Base-by-base conservation (phyloP, 2,329 filamentous ascomycete species). In the Coniella lustricola region DNA sequence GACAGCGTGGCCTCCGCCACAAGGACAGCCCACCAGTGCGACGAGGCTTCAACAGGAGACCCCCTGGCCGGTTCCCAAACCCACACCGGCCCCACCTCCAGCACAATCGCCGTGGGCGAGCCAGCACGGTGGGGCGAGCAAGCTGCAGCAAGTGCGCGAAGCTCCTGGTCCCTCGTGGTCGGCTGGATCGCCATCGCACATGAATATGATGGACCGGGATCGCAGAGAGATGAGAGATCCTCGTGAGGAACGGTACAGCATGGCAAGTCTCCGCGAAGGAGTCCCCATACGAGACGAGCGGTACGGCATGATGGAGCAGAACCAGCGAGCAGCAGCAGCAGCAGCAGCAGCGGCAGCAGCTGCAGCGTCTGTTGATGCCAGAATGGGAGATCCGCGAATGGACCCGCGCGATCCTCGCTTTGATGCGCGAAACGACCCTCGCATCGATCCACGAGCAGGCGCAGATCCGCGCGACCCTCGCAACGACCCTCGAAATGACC, bases 61-160 rank as follows among this genome's bases (percentile, higher is more conserved):
- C 57, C 45, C 60, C 50, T 61, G 67, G 69, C 36, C 67, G 7
- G 61, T 61, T 17, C 62, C 64, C 0, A 67, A 67, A 49, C 54
- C 60, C 12, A 58, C 59, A 4, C 65, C 67, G 10, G 43, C 50
- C 46, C 60, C 62, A 8, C 62, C 59, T 16, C 64, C 64, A 44
- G 54, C 64, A 13, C 65, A 66, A 50, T 66, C 65, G 8, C 59
- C 64, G 8, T 69, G 67, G 67, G 65, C 61, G 22, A 63, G 63
- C 39, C 66, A 68, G 42, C 67, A 69, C 49, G 62, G 60, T 21
- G 54, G 55, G 17, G 55, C 65, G n/a, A 61, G 63, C 17, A 69
- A 69, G 52, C 61, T 64, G 29, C 63, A 63, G 14, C 58, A 60
- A 7, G 59, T 64, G 4, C 63, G 60, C 34, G 60, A 58, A 10